phyloP scores from a whole-genome alignment of 169 alveolate genomes.

The Babesia divergens region DNA sequence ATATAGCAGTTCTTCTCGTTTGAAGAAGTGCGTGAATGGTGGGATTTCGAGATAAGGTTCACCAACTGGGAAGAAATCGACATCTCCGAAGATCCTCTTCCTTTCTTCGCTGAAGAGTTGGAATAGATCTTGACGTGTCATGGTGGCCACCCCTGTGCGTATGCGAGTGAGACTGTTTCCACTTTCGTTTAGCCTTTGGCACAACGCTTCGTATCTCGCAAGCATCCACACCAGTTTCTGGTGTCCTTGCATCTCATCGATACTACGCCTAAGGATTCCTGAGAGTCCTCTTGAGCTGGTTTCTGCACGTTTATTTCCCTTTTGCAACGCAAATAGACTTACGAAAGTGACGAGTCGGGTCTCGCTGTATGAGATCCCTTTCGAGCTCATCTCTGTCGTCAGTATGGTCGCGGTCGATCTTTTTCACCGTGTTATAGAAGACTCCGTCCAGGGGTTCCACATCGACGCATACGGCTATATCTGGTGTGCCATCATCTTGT shows the following conservation, averaged over 20 bases:
- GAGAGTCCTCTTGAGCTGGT: constrained; percentile 22
- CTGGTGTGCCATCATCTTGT: too few species aligned
- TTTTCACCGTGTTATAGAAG: constrained; percentile 9
- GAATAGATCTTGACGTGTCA: constrained; percentile 14
- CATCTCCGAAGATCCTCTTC: constrained; percentile 8
- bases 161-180: constrained; percentile 32
- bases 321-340: background rate
- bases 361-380: constrained; percentile 1
- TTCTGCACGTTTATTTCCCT: background rate
- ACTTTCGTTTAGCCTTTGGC: constrained; percentile 11
- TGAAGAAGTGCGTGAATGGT: constrained; percentile 39
- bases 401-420: background rate
- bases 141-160: constrained; percentile 21
- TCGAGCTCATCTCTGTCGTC: constrained; percentile 1
- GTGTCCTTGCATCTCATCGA: background rate
- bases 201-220: constrained; percentile 40
- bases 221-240: constrained; percentile 28
- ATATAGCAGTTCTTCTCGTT: constrained; percentile 41
- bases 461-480: constrained; percentile 16
- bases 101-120: constrained; percentile 19
- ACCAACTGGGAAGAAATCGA: constrained; percentile 35
- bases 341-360: constrained; percentile 24
- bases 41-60: constrained; percentile 38
- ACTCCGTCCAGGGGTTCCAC: background rate
- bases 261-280: background rate